These are phyloP conservation scores for Secale cereale DNA, from an alignment of 176 grass and related monocot genomes.

Conservation along the genomic window DNA sequence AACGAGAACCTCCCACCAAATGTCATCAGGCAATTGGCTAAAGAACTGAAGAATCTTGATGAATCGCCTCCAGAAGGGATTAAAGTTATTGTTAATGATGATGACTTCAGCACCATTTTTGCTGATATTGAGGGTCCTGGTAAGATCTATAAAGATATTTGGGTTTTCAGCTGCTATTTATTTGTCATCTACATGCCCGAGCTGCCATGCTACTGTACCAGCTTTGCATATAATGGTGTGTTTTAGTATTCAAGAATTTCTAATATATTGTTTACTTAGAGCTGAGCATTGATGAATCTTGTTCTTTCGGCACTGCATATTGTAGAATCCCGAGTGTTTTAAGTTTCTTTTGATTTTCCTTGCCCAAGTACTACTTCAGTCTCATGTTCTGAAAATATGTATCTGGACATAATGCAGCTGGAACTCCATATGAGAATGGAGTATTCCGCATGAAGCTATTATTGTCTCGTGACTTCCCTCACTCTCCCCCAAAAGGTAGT, in stretches of 20 bases:
- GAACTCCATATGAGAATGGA: slow-evolving; percentile 95
- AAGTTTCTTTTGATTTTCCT: not conserved
- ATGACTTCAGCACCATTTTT: slow-evolving; percentile 92
- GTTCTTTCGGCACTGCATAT: not conserved
- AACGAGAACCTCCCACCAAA: slow-evolving; percentile 95
- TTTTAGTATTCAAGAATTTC: not conserved
- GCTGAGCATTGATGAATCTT: not conserved
- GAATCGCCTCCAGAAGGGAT: slow-evolving; percentile 94
- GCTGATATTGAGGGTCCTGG: slow-evolving; percentile 93
- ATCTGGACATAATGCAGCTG: slow-evolving; percentile 41
- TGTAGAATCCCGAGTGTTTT: not conserved
- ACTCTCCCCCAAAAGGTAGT: slow-evolving; percentile 85
- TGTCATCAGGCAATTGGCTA: slow-evolving; percentile 93
- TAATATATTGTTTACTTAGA: not conserved
- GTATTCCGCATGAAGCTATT: slow-evolving; percentile 94
- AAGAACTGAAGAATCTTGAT: slow-evolving; percentile 93
- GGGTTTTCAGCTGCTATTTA: not conserved
- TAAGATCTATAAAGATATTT: slow-evolving; percentile 17
- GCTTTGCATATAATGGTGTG: not conserved
- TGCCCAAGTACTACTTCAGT: not conserved
- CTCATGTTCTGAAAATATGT: not conserved
- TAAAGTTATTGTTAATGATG: slow-evolving; percentile 88
- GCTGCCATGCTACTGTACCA: not conserved
- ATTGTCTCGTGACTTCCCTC: slow-evolving; percentile 77
- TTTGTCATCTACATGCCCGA: not conserved